phyloP scores from a whole-genome alignment of 495 filamentous ascomycete species.

The Penicillium bialowiezense region DNA sequence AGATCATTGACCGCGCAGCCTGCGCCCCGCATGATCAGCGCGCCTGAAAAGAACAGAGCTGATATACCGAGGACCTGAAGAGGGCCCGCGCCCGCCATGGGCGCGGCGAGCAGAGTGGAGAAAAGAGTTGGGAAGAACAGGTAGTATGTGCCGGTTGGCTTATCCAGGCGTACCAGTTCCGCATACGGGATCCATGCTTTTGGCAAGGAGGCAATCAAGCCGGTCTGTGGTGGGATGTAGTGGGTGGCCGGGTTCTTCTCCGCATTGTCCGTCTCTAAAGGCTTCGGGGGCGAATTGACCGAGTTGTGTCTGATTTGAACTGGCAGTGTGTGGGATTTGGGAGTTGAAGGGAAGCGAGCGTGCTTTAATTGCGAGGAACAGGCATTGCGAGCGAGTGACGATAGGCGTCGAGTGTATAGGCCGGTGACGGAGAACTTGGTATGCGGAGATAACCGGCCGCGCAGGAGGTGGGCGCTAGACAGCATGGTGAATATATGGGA shows the following conservation, averaged over 20 bases:
- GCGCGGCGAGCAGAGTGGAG: constrained; percentile 63
- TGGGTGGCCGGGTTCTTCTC: constrained; percentile 19
- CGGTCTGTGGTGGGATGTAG: constrained; percentile 70
- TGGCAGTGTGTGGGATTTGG: neutral
- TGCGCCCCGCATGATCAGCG: constrained; percentile 95
- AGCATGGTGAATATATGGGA: constrained; percentile 1
- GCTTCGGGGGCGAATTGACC: constrained; percentile 9
- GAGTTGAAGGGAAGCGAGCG: neutral
- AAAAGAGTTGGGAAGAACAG: constrained; percentile 94
- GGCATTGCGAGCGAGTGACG: constrained; percentile 2
- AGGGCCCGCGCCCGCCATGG: constrained; percentile 57
- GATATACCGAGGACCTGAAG: constrained; percentile 63
- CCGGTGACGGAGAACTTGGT: constrained; percentile 1
- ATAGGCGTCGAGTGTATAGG: constrained; percentile 1
- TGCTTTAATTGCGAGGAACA: neutral
- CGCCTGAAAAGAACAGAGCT: constrained; percentile 80
- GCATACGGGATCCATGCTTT: constrained; percentile 81
- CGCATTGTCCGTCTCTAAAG: neutral
- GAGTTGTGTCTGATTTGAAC: constrained; percentile 4
- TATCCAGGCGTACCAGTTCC: constrained; percentile 90
- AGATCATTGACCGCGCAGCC: constrained; percentile 97
- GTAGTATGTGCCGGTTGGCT: constrained; percentile 92
- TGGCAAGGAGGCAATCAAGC: constrained; percentile 75
- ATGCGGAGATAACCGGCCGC: neutral
- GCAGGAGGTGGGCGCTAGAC: neutral